These are phyloP conservation scores for Amniculicola lignicola DNA, from an alignment of 495 filamentous ascomycete genomes.

Conservation along the genomic window DNA sequence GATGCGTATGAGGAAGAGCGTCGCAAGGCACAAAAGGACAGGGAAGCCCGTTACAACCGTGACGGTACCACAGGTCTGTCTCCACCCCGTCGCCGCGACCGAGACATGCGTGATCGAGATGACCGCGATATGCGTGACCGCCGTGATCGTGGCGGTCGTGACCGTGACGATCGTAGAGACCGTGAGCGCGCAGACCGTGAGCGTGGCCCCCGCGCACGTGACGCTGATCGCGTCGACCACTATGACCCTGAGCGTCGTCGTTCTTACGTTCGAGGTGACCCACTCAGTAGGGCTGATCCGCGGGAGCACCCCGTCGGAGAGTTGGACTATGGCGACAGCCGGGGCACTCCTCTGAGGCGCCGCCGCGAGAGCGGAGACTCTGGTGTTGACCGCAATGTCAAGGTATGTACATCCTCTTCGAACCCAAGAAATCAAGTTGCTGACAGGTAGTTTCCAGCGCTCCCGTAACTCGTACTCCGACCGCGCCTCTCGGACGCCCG, in stretches of 20 bases:
- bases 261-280: no score
- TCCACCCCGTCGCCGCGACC: constrained; percentile 45
- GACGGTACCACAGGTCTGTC: constrained; percentile 29
- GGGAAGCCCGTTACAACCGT: constrained; percentile 79
- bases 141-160: constrained; percentile 31
- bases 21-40: constrained; percentile 78
- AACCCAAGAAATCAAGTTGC: constrained; percentile 25
- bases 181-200: no score
- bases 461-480: constrained; percentile 55
- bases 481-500: constrained; percentile 41
- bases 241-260: constrained; percentile 73
- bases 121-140: constrained; percentile 25
- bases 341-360: constrained; percentile 43
- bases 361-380: constrained; percentile 65
- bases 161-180: no score
- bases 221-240: constrained; percentile 49
- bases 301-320: constrained; percentile 71
- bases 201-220: no score
- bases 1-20: constrained; percentile 88
- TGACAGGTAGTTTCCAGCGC: constrained; percentile 56
- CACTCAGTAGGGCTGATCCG: constrained; percentile 62
- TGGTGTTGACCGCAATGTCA: constrained; percentile 57
- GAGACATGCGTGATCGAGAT: constrained; percentile 35
- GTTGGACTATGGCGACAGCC: constrained; percentile 78
- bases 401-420: constrained; percentile 45